Conservation (phyloP, 2,329 filamentous ascomycete genomes). For the Xenoacremonium recifei region DNA sequence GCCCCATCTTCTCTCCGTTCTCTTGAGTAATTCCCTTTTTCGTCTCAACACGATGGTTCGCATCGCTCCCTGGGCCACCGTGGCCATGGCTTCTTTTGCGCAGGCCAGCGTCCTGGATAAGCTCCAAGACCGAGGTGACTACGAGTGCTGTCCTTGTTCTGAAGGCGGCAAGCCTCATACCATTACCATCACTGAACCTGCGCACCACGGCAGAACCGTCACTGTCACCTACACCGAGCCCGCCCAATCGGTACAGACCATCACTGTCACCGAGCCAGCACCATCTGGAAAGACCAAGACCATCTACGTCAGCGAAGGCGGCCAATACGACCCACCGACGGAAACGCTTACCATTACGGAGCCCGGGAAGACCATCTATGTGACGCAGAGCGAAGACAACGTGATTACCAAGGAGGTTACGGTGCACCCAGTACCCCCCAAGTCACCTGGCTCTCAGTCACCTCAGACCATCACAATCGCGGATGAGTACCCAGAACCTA, state of each 20-base stretch:
- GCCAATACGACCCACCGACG: conserved; percentile 12
- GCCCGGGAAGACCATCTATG: conserved; percentile 22
- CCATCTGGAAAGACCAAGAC: conserved; percentile 14
- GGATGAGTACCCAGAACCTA: conserved; percentile 10
- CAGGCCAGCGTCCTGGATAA: conserved; percentile 23
- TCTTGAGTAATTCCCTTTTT: not conserved
- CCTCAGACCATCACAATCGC: conserved; percentile 14
- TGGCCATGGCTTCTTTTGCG: conserved; percentile 25
- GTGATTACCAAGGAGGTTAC: conserved; percentile 21
- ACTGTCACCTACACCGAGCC: conserved; percentile 19
- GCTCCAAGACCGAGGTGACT: conserved; percentile 14
- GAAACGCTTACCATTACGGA: conserved; percentile 27
- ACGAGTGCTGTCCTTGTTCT: conserved; percentile 30
- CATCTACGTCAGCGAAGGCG: conserved; percentile 19
- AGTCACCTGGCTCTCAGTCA: not conserved
- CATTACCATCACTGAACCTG: conserved; percentile 26
- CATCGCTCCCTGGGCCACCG: conserved; percentile 20
- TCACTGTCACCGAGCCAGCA: conserved; percentile 15
- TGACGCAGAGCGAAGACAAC: conserved; percentile 19
- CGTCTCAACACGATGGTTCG: conserved; percentile 24
- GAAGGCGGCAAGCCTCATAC: conserved; percentile 15
- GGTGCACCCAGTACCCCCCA: conserved; percentile 10
- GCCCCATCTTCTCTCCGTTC: not conserved
- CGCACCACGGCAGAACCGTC: conserved; percentile 4
- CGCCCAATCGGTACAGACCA: conserved; percentile 11